A percentile compares a stretch with the other conserved stretches of the same genome.
Conservation (phyloP, 306 rosid species). For the Castanospermum australe region DNA sequence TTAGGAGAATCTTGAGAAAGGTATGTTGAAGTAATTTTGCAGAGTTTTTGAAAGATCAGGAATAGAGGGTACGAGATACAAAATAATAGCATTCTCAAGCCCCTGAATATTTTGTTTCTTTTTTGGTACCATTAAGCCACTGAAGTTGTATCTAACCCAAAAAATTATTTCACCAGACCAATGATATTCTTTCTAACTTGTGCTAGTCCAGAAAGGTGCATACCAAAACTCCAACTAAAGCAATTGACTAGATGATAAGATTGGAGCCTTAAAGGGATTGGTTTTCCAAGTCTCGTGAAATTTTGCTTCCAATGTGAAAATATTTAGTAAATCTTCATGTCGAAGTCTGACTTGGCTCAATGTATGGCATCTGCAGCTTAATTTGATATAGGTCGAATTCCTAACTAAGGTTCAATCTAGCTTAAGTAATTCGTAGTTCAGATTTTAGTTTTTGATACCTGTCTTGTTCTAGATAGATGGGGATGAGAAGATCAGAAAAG, state of each 20-base stretch:
- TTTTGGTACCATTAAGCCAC: background rate
- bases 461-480: background rate
- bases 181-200: background rate
- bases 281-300: background rate
- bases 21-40: background rate
- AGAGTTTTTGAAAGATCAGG: background rate
- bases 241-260: background rate
- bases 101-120: background rate
- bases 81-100: background rate
- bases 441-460: background rate
- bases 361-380: background rate
- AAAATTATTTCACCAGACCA: background rate
- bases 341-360: background rate
- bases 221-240: background rate
- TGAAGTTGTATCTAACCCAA: background rate
- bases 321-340: background rate
- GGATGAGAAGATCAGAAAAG: background rate
- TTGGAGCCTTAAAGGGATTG: no score
- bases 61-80: background rate
- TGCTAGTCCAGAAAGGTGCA: background rate
- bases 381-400: background rate
- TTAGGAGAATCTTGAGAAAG: background rate
- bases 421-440: background rate
- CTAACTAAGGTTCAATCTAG: conserved; percentile 3
- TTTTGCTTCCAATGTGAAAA: background rate